Evolutionary conservation across 2,329 filamentous ascomycete genomes (phyloP).

Genomic region (Aspergillus brunneoviolaceus): DNA sequence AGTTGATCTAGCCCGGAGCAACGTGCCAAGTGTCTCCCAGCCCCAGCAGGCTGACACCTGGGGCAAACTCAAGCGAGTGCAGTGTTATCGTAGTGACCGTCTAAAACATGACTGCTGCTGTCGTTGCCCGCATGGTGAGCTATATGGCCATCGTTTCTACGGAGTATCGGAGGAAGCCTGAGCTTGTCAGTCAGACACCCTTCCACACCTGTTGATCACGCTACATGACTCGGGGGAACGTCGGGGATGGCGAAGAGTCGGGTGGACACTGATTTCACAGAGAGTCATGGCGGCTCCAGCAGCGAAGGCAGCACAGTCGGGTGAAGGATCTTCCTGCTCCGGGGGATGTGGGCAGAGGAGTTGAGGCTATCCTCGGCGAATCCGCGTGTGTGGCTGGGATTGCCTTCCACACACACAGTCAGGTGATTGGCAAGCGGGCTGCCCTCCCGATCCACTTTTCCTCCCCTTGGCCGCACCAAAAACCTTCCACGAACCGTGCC

Average conservation of each 20-base stretch:
- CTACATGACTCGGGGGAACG: not conserved
- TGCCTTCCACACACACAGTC: no score
- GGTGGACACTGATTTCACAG: no score
- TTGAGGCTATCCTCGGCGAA: not conserved
- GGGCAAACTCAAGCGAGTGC: no score
- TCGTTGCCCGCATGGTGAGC: no score
- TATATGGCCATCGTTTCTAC: no score
- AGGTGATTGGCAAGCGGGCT: no score
- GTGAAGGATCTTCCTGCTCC: not conserved
- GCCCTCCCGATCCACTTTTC: not conserved
- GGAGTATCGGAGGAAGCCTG: no score
- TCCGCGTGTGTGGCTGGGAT: not conserved
- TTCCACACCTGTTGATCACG: not conserved
- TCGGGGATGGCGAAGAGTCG: not conserved
- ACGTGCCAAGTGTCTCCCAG: no score
- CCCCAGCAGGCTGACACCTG: no score
- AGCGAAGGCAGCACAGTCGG: not conserved
- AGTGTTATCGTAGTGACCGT: no score
- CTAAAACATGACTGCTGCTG: no score
- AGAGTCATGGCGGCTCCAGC: not conserved
- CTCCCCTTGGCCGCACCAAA: not conserved
- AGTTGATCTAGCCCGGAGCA: not conserved
- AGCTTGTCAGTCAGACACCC: not conserved
- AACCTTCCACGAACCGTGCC: no score
- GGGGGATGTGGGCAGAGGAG: not conserved